A percentile compares a stretch with the other conserved stretches of the same genome.
phyloP scores from a whole-genome alignment of 495 filamentous ascomycete genomes.

The Penicillium lividum region DNA sequence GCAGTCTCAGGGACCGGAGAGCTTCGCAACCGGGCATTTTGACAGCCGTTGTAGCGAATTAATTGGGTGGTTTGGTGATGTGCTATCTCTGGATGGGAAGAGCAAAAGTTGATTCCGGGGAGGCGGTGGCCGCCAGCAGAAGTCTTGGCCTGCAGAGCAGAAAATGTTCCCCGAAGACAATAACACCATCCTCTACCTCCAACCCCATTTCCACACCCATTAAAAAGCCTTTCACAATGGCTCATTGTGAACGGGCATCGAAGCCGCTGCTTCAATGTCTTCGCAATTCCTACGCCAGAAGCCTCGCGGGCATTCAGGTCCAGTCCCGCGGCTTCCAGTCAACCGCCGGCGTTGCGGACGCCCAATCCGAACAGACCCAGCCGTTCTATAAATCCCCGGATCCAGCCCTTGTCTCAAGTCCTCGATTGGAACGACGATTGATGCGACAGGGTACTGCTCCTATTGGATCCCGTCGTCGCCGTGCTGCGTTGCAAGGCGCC shows the following conservation, averaged over 20 bases:
- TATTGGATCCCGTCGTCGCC: conserved; percentile 79
- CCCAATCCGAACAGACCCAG: conserved; percentile 39
- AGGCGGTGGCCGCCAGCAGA: conserved; percentile 39
- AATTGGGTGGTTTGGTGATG: conserved; percentile 17
- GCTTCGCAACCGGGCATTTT: conserved; percentile 44
- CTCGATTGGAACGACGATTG: conserved; percentile 60
- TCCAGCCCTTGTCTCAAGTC: conserved; percentile 52
- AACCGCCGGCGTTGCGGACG: conserved; percentile 39
- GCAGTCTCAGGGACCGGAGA: conserved; percentile 41
- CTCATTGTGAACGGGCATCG: conserved; percentile 66
- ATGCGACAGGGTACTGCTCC: conserved; percentile 59
- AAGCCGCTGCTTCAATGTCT: conserved; percentile 67
- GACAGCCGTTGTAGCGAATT: conserved; percentile 6
- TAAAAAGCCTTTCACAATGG: conserved; percentile 51
- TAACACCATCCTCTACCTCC: conserved; percentile 23
- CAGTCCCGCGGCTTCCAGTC: conserved; percentile 44
- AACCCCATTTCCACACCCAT: conserved; percentile 20
- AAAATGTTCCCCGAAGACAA: conserved; percentile 43
- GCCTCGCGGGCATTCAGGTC: conserved; percentile 33
- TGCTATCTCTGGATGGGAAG: conserved; percentile 21
- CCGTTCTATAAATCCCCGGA: conserved; percentile 46
- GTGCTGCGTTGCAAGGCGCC: conserved; percentile 69
- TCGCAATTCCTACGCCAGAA: conserved; percentile 46
- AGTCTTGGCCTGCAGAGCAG: conserved; percentile 37
- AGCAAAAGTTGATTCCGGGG: conserved; percentile 43